A percentile compares a stretch with the other conserved stretches of the same genome.
These are phyloP conservation scores for Apiotrichum sp. DNA, from an alignment of 1,284 basidiomycete species.

Conservation along the genomic window DNA sequence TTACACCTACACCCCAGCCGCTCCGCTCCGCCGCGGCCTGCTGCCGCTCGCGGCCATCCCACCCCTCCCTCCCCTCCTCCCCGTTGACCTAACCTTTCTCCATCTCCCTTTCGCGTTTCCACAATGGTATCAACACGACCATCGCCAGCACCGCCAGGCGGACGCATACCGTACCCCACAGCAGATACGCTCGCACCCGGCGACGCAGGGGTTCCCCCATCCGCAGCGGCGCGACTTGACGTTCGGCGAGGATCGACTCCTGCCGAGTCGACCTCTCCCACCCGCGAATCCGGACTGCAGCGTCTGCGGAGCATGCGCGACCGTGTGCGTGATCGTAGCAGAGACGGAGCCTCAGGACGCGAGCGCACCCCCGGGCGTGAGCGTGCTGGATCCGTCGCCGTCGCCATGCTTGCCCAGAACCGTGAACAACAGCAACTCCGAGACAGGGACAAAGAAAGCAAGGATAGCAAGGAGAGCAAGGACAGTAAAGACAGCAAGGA, in stretches of 20 bases:
- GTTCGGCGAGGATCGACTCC: not conserved
- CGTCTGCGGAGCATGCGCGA: constrained; percentile 3
- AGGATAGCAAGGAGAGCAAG: too few relatives aligned
- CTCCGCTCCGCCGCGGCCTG: too few relatives aligned
- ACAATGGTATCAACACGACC: constrained; percentile 41
- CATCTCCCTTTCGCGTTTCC: too few relatives aligned
- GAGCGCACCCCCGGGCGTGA: not conserved
- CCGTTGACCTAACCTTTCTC: too few relatives aligned
- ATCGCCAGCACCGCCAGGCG: constrained; percentile 29
- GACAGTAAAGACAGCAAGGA: too few relatives aligned
- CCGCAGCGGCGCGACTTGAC: not conserved
- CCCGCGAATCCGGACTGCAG: not conserved
- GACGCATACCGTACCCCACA: constrained; percentile 37
- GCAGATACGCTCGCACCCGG: constrained; percentile 35
- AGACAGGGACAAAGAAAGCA: too few relatives aligned
- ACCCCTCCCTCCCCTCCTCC: too few relatives aligned
- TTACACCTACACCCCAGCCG: too few relatives aligned
- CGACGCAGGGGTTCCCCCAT: constrained; percentile 27
- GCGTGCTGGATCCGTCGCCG: not conserved
- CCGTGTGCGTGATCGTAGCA: not conserved
- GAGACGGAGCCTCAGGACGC: not conserved
- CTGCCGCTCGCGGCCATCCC: too few relatives aligned
- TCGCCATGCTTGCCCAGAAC: not conserved
- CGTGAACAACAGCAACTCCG: not conserved
- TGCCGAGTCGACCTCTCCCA: not conserved